Evolutionary conservation across 768 basidiomycete genomes (phyloP).

Genomic region (Suillus americanus): DNA sequence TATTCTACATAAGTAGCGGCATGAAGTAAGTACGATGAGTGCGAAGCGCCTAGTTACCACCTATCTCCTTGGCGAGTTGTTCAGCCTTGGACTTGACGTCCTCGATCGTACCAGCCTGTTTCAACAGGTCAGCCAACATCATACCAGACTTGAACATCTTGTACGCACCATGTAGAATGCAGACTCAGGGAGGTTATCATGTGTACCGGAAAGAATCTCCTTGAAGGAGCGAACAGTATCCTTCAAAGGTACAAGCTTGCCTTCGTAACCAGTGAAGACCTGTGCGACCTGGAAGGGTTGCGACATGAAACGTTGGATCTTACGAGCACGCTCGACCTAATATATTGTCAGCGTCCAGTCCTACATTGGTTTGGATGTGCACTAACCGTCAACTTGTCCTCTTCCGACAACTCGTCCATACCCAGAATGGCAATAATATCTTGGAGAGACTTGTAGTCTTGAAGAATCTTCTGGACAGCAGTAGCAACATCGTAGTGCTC

Average conservation of each 20-base stretch:
- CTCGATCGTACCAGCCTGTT: slow-evolving; percentile 85
- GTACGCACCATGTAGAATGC: slow-evolving; percentile 91
- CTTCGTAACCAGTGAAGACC: slow-evolving; percentile 99
- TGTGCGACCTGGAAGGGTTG: slow-evolving; percentile 99
- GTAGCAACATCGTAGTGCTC: slow-evolving; percentile 44
- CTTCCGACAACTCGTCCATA: slow-evolving; percentile 91
- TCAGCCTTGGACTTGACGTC: slow-evolving; percentile 98
- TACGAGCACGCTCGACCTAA: slow-evolving; percentile 95
- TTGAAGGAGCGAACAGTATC: slow-evolving; percentile 97
- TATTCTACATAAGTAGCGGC: slow-evolving; percentile 10
- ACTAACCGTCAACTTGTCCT: slow-evolving; percentile 96
- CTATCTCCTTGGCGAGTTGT: slow-evolving; percentile 94
- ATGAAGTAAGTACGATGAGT: slow-evolving; percentile 6
- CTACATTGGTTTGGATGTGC: slow-evolving; percentile 5
- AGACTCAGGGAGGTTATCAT: slow-evolving; percentile 90
- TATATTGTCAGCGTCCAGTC: slow-evolving; percentile 3
- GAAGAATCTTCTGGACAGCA: too few relatives aligned
- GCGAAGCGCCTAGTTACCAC: slow-evolving; percentile 35
- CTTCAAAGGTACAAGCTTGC: slow-evolving; percentile 94
- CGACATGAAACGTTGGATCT: slow-evolving; percentile 99
- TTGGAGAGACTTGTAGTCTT: too few relatives aligned
- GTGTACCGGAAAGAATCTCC: slow-evolving; percentile 90
- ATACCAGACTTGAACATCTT: not conserved
- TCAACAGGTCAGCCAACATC: slow-evolving; percentile 5
- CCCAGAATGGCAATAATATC: too few relatives aligned